Evolutionary conservation across 257 asterid species (phyloP).

Genomic region (Verbena officinalis): DNA sequence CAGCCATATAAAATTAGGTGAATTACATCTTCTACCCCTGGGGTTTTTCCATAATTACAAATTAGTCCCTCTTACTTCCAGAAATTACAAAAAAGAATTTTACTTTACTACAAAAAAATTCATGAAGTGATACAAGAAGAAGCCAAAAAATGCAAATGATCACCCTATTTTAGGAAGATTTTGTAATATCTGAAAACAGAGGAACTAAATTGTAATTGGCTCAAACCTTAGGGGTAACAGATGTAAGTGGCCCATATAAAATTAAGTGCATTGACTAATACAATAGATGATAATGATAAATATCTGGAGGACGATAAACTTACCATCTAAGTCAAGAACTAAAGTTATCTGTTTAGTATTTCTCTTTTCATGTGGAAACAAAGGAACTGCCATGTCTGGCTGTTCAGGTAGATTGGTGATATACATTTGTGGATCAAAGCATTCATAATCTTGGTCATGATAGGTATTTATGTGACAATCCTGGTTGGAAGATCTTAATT

Average conservation of each 20-base stretch:
- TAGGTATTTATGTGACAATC: constrained; percentile 47
- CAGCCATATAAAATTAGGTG: not conserved
- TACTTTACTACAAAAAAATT: too few relatives aligned
- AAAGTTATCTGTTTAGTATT: constrained; percentile 59
- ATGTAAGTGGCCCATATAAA: too few relatives aligned
- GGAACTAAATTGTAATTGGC: too few relatives aligned
- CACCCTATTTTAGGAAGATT: too few relatives aligned
- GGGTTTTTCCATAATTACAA: too few relatives aligned
- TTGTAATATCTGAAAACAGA: too few relatives aligned
- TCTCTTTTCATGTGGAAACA: constrained; percentile 48
- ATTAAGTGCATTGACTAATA: not conserved
- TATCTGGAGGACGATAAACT: constrained; percentile 26
- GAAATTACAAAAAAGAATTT: too few relatives aligned
- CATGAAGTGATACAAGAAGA: too few relatives aligned
- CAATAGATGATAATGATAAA: constrained; percentile 11
- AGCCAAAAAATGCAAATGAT: too few relatives aligned
- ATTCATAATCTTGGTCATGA: constrained; percentile 66
- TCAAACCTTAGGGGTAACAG: too few relatives aligned
- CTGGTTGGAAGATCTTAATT: constrained; percentile 61
- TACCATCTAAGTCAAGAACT: constrained; percentile 96
- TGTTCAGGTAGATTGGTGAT: constrained; percentile 73
- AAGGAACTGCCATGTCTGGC: constrained; percentile 43
- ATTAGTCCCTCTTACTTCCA: too few relatives aligned
- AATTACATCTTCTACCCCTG: too few relatives aligned
- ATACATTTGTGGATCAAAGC: constrained; percentile 86